A percentile compares a stretch with the other conserved stretches of the same genome.
Evolutionary conservation across 345 rosid genomes (phyloP).

Genomic region (Euphorbia peplus): DNA sequence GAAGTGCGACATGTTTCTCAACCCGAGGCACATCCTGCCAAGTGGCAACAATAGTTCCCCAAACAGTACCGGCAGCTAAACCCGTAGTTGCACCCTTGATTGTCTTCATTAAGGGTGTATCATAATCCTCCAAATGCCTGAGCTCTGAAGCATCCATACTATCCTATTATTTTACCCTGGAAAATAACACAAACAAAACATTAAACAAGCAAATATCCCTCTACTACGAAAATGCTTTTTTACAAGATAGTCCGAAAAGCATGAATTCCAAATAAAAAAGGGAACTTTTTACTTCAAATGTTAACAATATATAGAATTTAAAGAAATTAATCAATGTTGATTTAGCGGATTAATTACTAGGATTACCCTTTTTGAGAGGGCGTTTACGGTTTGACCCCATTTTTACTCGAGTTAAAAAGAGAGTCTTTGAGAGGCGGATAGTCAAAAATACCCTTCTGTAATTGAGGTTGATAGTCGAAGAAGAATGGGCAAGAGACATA

Average conservation of each 20-base stretch:
- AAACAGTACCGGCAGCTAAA: constrained; percentile 76
- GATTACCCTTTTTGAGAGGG: too few species aligned
- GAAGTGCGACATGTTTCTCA: constrained; percentile 91
- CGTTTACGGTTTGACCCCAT: too few species aligned
- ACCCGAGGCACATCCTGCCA: constrained; percentile 98
- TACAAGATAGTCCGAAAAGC: neutral
- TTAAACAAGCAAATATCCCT: neutral
- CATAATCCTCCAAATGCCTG: constrained; percentile 84
- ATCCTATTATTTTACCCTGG: constrained; percentile 28
- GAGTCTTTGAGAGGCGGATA: too few species aligned
- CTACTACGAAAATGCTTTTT: neutral
- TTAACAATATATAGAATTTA: neutral
- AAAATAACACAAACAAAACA: constrained; percentile 1
- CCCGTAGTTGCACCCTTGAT: constrained; percentile 82
- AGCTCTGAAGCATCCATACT: constrained; percentile 75
- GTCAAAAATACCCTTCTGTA: too few species aligned
- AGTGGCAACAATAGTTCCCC: constrained; percentile 81
- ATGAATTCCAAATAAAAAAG: neutral
- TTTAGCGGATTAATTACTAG: too few species aligned
- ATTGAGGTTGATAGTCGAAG: neutral
- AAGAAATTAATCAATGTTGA: neutral
- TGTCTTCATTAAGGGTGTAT: constrained; percentile 69
- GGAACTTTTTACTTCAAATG: too few species aligned
- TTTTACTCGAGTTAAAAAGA: too few species aligned
- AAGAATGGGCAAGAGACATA: neutral